These are phyloP conservation scores for Cyberlindnera amylophila DNA, from an alignment of 805 yeast species.

Conservation along the genomic window DNA sequence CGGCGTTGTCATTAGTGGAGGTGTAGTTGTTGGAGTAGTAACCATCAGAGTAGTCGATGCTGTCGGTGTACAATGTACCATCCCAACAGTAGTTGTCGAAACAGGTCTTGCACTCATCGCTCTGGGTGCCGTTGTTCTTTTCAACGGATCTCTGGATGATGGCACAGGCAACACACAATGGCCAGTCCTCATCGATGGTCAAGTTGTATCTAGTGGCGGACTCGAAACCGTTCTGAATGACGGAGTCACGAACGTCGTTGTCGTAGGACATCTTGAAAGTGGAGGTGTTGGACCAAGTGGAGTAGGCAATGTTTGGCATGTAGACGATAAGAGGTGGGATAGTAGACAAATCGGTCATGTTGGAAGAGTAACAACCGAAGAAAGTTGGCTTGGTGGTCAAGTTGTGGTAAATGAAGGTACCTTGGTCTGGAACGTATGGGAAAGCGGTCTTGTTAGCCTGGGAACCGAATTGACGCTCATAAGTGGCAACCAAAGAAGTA, in stretches of 20 bases:
- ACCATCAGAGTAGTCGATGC: constrained; percentile 6
- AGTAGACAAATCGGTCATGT: constrained; percentile 50
- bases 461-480: constrained; percentile 50
- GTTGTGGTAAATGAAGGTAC: constrained; percentile 55
- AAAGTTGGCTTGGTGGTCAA: constrained; percentile 72
- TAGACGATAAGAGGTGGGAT: constrained; percentile 75
- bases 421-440: constrained; percentile 77
- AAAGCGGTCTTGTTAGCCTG: constrained; percentile 57
- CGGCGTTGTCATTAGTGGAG: neutral
- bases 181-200: constrained; percentile 65
- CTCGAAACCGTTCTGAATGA: constrained; percentile 75
- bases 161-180: constrained; percentile 79
- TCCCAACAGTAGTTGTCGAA: constrained; percentile 76
- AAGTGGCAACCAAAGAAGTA: constrained; percentile 51
- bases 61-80: constrained; percentile 33
- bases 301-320: constrained; percentile 67
- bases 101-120: constrained; percentile 66
- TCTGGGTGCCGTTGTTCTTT: constrained; percentile 52
- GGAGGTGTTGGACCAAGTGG: constrained; percentile 64
- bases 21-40: constrained; percentile 11
- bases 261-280: constrained; percentile 65
- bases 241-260: constrained; percentile 49
- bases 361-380: constrained; percentile 74
- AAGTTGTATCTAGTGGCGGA: constrained; percentile 60
- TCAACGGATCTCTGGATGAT: constrained; percentile 75